Conservation (phyloP, 768 basidiomycete species). For the Tricholoma sp. region DNA sequence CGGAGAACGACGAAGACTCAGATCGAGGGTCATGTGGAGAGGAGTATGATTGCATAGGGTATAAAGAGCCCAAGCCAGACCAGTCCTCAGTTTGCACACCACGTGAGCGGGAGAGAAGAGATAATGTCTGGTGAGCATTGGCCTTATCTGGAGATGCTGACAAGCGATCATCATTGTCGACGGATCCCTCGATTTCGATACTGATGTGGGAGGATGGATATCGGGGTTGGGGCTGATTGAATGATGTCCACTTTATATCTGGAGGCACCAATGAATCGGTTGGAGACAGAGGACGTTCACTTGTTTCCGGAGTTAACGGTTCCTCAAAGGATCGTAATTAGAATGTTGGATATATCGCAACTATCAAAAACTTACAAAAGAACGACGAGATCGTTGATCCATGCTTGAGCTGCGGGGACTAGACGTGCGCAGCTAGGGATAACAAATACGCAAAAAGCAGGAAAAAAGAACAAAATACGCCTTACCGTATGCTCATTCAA, state of each 20-base stretch:
- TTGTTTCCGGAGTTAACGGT: conserved; percentile 41
- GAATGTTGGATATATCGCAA: neutral
- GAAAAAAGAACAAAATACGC: neutral
- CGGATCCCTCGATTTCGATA: conserved; percentile 40
- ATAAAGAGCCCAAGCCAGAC: conserved; percentile 25
- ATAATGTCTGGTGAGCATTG: conserved; percentile 35
- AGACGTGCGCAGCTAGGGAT: conserved; percentile 12
- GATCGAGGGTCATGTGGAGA: conserved; percentile 58
- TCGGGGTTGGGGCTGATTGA: conserved; percentile 23
- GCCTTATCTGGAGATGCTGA: conserved; percentile 29
- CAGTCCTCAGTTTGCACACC: conserved; percentile 64
- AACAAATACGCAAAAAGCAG: neutral
- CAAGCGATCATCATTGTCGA: conserved; percentile 27
- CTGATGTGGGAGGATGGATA: conserved; percentile 29
- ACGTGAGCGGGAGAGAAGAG: conserved; percentile 56
- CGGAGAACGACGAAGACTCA: conserved; percentile 67
- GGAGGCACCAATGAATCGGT: conserved; percentile 30
- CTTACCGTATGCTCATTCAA: conserved; percentile 32
- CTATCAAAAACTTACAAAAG: conserved; percentile 17
- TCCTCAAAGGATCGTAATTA: conserved; percentile 21
- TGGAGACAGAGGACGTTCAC: conserved; percentile 39
- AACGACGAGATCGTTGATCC: conserved; percentile 18
- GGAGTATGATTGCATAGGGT: conserved; percentile 33
- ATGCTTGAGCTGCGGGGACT: conserved; percentile 22
- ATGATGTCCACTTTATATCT: conserved; percentile 26